phyloP scores from a whole-genome alignment of 2,329 filamentous ascomycete species.

The Scytalidium sp. region DNA sequence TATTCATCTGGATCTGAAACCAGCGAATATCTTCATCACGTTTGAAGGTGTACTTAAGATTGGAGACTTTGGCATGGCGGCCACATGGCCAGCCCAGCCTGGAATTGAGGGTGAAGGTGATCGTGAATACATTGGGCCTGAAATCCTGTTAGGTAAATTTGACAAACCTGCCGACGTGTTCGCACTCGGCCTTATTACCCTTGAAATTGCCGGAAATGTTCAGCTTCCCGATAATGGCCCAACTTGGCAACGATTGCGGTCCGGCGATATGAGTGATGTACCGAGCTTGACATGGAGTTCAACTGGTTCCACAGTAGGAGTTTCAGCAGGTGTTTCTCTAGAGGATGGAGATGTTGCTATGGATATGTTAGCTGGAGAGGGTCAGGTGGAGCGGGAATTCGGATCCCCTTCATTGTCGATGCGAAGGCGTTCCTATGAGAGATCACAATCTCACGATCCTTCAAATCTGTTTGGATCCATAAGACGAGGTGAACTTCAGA shows the following conservation, averaged over 20 bases:
- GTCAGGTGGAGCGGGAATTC: constrained; percentile 33
- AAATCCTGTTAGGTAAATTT: constrained; percentile 81
- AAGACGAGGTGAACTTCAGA: constrained; percentile 52
- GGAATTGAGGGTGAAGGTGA: constrained; percentile 90
- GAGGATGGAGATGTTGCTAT: constrained; percentile 28
- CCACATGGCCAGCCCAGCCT: constrained; percentile 70
- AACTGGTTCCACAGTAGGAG: constrained; percentile 66
- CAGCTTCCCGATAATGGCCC: constrained; percentile 89
- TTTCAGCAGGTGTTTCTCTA: constrained; percentile 69
- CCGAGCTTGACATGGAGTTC: constrained; percentile 83
- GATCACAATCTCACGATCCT: constrained; percentile 28
- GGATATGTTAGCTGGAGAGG: constrained; percentile 34
- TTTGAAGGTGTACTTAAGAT: constrained; percentile 83
- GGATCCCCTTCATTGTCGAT: constrained; percentile 30
- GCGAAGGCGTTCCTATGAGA: constrained; percentile 25
- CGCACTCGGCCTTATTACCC: constrained; percentile 87
- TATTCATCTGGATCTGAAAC: constrained; percentile 82
- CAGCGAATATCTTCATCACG: constrained; percentile 78
- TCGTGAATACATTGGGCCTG: constrained; percentile 91
- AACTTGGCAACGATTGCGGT: constrained; percentile 85
- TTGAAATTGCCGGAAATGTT: constrained; percentile 93
- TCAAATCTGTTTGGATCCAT: constrained; percentile 34
- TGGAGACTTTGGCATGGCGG: constrained; percentile 81
- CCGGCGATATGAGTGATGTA: constrained; percentile 84
- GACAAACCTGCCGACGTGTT: constrained; percentile 94